Percentiles rank a stretch among this genome's conserved stretches.
These are phyloP conservation scores for Shiraia sp. DNA, from an alignment of 2,329 filamentous ascomycete genomes.

Conservation along the genomic window DNA sequence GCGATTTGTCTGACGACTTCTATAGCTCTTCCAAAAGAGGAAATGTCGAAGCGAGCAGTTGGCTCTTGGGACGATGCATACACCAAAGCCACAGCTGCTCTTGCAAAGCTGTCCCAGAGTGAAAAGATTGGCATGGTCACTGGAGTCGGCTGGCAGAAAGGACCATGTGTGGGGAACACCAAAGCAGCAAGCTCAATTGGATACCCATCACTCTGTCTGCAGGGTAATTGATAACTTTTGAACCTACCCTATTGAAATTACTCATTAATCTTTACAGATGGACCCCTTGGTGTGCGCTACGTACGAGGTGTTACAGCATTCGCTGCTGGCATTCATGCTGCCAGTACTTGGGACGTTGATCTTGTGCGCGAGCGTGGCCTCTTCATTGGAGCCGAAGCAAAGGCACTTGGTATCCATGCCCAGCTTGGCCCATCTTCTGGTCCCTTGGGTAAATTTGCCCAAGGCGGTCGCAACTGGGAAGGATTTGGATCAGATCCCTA, in stretches of 20 bases:
- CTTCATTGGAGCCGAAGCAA: slow-evolving; percentile 46
- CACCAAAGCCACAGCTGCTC: slow-evolving; percentile 44
- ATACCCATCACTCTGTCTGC: slow-evolving; percentile 45
- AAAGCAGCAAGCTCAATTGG: slow-evolving; percentile 39
- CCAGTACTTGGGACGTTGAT: slow-evolving; percentile 44
- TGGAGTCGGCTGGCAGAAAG: slow-evolving; percentile 39
- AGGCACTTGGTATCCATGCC: slow-evolving; percentile 49
- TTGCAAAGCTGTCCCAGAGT: slow-evolving; percentile 43
- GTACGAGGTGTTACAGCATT: slow-evolving; percentile 45
- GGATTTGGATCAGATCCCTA: slow-evolving; percentile 57
- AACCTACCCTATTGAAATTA: not conserved
- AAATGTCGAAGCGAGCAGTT: slow-evolving; percentile 26
- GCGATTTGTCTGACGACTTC: slow-evolving; percentile 5
- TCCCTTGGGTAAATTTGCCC: slow-evolving; percentile 42
- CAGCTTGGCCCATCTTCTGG: slow-evolving; percentile 50
- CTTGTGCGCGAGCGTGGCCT: slow-evolving; percentile 41
- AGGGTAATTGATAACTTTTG: slow-evolving; percentile 33
- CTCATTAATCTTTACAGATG: slow-evolving; percentile 30
- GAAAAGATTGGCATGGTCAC: slow-evolving; percentile 49
- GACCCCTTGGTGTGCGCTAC: slow-evolving; percentile 46
- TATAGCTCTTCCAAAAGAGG: slow-evolving; percentile 25
- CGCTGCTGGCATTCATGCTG: slow-evolving; percentile 44
- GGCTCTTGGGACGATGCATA: slow-evolving; percentile 46
- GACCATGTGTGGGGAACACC: slow-evolving; percentile 44
- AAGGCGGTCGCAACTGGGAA: slow-evolving; percentile 54